Evolutionary conservation across 345 rosid species (phyloP), one percentile per base, ranked within the genome.

Genomic region (Limnanthes douglasii): DNA sequence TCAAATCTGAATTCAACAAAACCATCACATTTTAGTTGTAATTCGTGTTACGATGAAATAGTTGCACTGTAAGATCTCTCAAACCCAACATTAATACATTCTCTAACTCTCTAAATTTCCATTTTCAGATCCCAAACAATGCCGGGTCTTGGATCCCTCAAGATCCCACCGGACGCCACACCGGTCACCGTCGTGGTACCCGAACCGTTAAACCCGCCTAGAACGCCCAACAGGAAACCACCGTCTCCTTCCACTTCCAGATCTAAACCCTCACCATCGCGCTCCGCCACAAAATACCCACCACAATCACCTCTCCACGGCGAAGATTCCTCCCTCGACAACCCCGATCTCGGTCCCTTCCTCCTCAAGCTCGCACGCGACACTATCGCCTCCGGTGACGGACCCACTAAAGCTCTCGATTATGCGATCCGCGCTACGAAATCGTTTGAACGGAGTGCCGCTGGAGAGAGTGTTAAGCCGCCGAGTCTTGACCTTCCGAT

Each of bases 291-390:
- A 36, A 92, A 92, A 48, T 27, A 37, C 5, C 75, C 78, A 3
- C 93, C 78, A 2, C 71, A 86, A 1, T 79, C 85, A 0, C 54
- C 25, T 21, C 34, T 58, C 12, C 50, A 41, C 13, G 45, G 24
- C 31, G 90, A 83, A 19, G 64, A 66, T 54, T 57, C 82, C 1
- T 78, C 96, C 1, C 93, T 92, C 18, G 96, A 85, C 61, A 85
- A 92, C 46, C 96, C 99, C 39, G 96, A 85, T 78, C 96, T 92
- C 56, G 96, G 99, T 0, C 99, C 96, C 0, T 85, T 85, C 64
- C 93, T 92, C 14, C 67, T 90, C 11, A 90, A 90, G 46, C 78
- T 90, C 39, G 96, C 98, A 26, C 79, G 98, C 0, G 96, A 90
- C 48, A 69, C 96, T 2, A 75, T 85, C 18, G 94, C 94, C 22